A percentile compares a stretch with the other conserved stretches of the same genome.
phyloP scores from a whole-genome alignment of 2,329 filamentous ascomycete species.

The Penicillium sp. region DNA sequence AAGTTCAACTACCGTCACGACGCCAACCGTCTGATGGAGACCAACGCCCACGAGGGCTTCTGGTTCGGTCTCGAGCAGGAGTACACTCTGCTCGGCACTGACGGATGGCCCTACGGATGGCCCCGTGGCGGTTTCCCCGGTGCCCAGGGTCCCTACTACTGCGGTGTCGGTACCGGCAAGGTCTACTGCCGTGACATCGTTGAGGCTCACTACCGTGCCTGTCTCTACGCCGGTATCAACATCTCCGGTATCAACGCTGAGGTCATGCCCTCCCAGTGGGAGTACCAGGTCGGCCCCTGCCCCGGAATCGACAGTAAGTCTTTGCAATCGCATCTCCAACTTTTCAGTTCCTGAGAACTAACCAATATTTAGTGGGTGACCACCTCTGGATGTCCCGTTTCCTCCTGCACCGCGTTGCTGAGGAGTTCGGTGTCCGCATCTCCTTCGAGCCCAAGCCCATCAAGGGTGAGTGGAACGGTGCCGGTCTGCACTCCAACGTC shows the following conservation, averaged over 20 bases:
- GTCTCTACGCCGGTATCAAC: slow-evolving; percentile 83
- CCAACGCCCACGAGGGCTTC: slow-evolving; percentile 77
- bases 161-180: slow-evolving; percentile 95
- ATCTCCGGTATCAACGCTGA: slow-evolving; percentile 99
- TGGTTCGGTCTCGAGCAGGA: slow-evolving; percentile 99
- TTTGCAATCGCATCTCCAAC: background rate
- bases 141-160: slow-evolving; percentile 95
- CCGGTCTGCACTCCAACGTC: slow-evolving; percentile 91
- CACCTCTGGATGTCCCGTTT: slow-evolving; percentile 94
- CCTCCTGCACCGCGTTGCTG: slow-evolving; percentile 85
- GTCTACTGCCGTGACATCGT: slow-evolving; percentile 98
- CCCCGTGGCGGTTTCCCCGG: slow-evolving; percentile 84
- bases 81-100: slow-evolving; percentile 87
- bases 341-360: slow-evolving; percentile 22
- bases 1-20: slow-evolving; percentile 98
- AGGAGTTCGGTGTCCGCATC: slow-evolving; percentile 95
- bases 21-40: slow-evolving; percentile 84
- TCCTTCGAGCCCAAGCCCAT: slow-evolving; percentile 96
- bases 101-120: slow-evolving; percentile 91
- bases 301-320: slow-evolving; percentile 76
- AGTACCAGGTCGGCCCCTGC: slow-evolving; percentile 95
- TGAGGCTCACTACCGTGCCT: slow-evolving; percentile 90
- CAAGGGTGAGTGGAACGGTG: slow-evolving; percentile 94
- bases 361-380: slow-evolving; percentile 70
- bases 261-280: slow-evolving; percentile 98